A percentile compares a stretch with the other conserved stretches of the same genome.
Conservation (phyloP, 2,329 filamentous ascomycete species). For the Colletotrichum gloeosporioides region DNA sequence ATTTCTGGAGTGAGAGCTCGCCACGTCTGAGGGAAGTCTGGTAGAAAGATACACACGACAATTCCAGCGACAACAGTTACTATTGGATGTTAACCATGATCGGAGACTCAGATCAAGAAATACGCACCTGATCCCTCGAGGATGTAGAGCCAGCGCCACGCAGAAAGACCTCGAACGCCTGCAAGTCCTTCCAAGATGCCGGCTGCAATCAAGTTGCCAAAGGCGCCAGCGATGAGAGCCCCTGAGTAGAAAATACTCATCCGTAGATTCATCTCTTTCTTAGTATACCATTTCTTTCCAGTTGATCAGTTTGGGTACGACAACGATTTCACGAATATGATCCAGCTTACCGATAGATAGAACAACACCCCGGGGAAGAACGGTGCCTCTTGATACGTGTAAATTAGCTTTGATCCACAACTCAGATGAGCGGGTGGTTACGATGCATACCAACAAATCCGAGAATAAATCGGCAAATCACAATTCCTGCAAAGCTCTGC, state of each 20-base stretch:
- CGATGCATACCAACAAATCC: conserved; percentile 36
- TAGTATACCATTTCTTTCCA: conserved; percentile 35
- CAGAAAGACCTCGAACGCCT: conserved; percentile 44
- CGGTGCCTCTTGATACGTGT: conserved; percentile 39
- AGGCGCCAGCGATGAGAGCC: conserved; percentile 34
- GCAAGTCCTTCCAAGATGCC: conserved; percentile 46
- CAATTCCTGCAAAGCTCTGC: conserved; percentile 37
- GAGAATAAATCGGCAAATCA: conserved; percentile 41
- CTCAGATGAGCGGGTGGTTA: background rate
- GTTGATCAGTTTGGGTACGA: background rate
- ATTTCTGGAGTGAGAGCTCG: conserved; percentile 44
- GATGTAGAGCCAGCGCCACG: conserved; percentile 59
- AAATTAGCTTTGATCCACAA: background rate
- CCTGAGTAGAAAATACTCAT: conserved; percentile 35
- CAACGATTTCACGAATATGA: background rate
- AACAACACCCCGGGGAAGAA: conserved; percentile 54
- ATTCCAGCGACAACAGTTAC: conserved; percentile 27
- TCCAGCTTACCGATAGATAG: conserved; percentile 38
- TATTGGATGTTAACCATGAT: background rate
- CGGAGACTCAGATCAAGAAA: background rate
- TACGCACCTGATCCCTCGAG: conserved; percentile 39
- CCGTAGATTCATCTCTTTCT: conserved; percentile 53
- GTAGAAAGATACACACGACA: conserved; percentile 28
- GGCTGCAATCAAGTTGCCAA: conserved; percentile 34
- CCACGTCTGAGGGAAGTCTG: conserved; percentile 49